Base-by-base conservation (phyloP, 2,329 filamentous ascomycete species). In the Berkeleyomyces basicola region DNA sequence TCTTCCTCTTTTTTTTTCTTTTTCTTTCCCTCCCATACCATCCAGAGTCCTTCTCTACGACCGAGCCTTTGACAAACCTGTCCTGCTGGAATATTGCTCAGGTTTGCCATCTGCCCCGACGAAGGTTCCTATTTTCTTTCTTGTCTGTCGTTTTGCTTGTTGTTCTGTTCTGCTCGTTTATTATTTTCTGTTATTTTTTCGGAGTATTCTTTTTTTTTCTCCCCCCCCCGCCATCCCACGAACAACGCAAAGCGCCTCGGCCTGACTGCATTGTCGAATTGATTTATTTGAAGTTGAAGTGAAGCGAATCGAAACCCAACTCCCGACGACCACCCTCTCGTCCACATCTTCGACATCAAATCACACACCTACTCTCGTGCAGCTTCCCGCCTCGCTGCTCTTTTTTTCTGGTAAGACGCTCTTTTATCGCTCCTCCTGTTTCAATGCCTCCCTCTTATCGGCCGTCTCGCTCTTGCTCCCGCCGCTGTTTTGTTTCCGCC, bases 21-120 rank as follows among this genome's bases (percentile, higher is more conserved):
- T 44, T 61, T 31, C 14, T 61, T 44, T 14, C 23, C 44, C 37
- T 61, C 23, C 36, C 36, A 16, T 58, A 42, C 42, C 40, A 33
- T 33, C 47, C 43, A 47, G 47, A 40, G 23, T 59, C 58, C 40
- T 59, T 39, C 23, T 40, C 43, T 10, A n/a, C 40, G 14, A 44
- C 14, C 61, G 58, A 59, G 51, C 51, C 51, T 55, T 55, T 51
- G 44, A 46, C 44, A 49, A 64, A 33, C 60, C 63, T 61, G 60
- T 58, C 55, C 59, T 59, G 63, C 63, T 65, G 63, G 61, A 65
- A 65, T 65, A 65, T 65, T 65, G 63, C 63, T 61, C 63, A 61
- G 63, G 63, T 57, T 42, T 43, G 51, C 51, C 51, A 55, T 55
- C 33, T 44, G 58, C 58, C 42, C 40, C 11, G 58, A 59, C 57